Evolutionary conservation across 2,329 filamentous ascomycete species (phyloP).

Genomic region (Metarhizium album): DNA sequence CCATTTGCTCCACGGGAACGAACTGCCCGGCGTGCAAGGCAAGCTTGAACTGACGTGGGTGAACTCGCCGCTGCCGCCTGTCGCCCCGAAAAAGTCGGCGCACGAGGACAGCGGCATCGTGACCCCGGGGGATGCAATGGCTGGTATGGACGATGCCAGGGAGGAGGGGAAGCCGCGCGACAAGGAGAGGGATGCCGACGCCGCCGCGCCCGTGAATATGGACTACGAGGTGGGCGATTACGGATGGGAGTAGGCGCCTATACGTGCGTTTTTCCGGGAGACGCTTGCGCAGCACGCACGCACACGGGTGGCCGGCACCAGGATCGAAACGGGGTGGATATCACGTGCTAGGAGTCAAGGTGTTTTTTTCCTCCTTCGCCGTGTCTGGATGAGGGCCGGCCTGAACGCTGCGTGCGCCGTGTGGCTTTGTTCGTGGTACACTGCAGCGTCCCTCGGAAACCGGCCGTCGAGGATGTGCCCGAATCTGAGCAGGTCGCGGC

Average conservation of each 20-base stretch:
- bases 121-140: conserved; percentile 16
- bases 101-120: neutral
- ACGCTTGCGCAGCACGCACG: too few relatives aligned
- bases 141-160: conserved; percentile 12
- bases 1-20: conserved; percentile 42
- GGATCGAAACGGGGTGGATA: too few relatives aligned
- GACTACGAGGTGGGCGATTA: conserved; percentile 44
- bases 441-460: too few relatives aligned
- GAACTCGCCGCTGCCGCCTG: conserved; percentile 17
- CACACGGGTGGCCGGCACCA: too few relatives aligned
- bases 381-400: too few relatives aligned
- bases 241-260: conserved; percentile 26
- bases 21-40: conserved; percentile 51
- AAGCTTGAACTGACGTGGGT: conserved; percentile 58
- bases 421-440: too few relatives aligned
- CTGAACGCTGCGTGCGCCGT: too few relatives aligned
- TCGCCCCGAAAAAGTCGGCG: conserved; percentile 7
- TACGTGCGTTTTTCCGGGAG: too few relatives aligned
- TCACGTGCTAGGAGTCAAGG: too few relatives aligned
- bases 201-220: conserved; percentile 29
- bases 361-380: too few relatives aligned
- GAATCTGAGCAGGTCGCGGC: too few relatives aligned
- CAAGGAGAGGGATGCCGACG: conserved; percentile 12
- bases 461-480: too few relatives aligned
- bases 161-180: conserved; percentile 14